Evolutionary conservation across 2,329 filamentous ascomycete species (phyloP), one percentile per base, ranked within the genome.

Genomic region (Neonectria hederae): DNA sequence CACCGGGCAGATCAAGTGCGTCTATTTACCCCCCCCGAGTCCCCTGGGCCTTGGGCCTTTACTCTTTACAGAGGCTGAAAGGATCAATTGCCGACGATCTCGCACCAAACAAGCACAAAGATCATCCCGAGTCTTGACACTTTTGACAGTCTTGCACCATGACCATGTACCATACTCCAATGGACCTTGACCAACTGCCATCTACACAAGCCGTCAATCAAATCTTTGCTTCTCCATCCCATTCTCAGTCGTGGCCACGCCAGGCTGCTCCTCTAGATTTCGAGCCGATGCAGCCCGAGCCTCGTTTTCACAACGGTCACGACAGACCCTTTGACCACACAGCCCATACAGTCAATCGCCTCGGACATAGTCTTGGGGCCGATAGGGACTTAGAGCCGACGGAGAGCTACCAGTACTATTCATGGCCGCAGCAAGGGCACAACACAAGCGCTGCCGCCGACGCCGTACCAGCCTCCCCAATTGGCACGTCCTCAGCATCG

Each of bases 401-500:
- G 26, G 49, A 59, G 4, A 26, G 19, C 21, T 42, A 28, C 26
- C 48, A 54, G 19, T 30, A 59, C 21, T 48, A 48, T 17, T 24
- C 19, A 22, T 59, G 43, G 54, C 35, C 61, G 4, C 22, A 43
- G 4, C 61, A 58, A 14, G 53, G 51, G 40, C 19, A 49, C 26
- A 51, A 49, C 35, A 43, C 11, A 14, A 52, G 49, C 24, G 35
- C 19, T n/a, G 21, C 51, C 22, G 22, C 35, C 26, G 54, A 56
- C 46, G 46, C 26, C 48, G 32, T 49, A 40, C 54, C 54, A 21
- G 40, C 42, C 21, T 72, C 70, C 5, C 68, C 70, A 5, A 59
- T 61, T 11, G 68, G 60, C 42, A 69, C 54, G 32, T 55, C 69
- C 32, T 72, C 71, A 8, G 65, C 63, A 51, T 65, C 71, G 4